These are phyloP conservation scores for Xylariales sp. DNA, from an alignment of 2,329 filamentous ascomycete species.

Conservation along the genomic window DNA sequence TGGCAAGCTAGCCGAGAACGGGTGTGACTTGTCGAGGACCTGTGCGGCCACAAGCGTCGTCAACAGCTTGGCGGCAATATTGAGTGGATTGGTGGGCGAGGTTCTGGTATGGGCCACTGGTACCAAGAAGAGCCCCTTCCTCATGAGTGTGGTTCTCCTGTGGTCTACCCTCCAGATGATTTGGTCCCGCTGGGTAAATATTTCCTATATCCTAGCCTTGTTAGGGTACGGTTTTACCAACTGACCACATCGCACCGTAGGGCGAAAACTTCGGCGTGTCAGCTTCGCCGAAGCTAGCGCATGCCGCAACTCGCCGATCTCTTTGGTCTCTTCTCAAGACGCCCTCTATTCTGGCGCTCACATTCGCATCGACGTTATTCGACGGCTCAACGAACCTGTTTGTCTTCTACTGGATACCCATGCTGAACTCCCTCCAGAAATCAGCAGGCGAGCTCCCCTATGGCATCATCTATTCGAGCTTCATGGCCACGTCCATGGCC, in stretches of 20 bases:
- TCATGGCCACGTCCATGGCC: constrained; percentile 49
- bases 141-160: constrained; percentile 58
- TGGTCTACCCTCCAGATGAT: constrained; percentile 59
- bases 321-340: constrained; percentile 51
- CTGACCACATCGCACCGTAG: constrained; percentile 37
- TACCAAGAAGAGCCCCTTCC: constrained; percentile 65
- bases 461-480: constrained; percentile 47
- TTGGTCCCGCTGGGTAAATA: constrained; percentile 59
- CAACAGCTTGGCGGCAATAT: constrained; percentile 67
- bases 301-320: neutral
- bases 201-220: neutral
- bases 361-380: constrained; percentile 66
- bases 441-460: constrained; percentile 47
- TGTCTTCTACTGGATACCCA: constrained; percentile 71
- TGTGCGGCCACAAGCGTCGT: constrained; percentile 65
- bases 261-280: constrained; percentile 46
- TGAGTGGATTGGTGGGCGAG: constrained; percentile 64
- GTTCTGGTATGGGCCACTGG: constrained; percentile 60
- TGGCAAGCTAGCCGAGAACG: constrained; percentile 56
- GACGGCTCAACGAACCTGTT: constrained; percentile 73
- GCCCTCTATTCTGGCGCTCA: constrained; percentile 62
- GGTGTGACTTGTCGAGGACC: constrained; percentile 53
- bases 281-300: constrained; percentile 17
- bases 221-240: neutral
- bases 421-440: constrained; percentile 58